Evolutionary conservation across 495 filamentous ascomycete species (phyloP), one percentile per base, ranked within the genome.

Genomic region (Penicillium steckii): DNA sequence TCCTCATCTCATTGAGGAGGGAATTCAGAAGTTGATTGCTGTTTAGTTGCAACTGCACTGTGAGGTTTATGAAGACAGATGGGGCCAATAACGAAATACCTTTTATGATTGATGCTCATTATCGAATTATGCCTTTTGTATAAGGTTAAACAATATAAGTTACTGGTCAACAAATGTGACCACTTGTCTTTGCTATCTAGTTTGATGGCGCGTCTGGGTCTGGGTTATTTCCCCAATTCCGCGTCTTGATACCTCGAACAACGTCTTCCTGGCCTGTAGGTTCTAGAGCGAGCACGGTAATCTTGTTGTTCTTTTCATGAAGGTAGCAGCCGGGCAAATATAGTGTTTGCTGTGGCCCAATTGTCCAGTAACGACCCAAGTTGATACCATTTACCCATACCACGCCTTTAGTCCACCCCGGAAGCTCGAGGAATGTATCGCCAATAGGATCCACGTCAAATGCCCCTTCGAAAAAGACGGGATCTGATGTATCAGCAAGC

Each of bases 341-440:
- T 4, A 77, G 48, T n/a, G 68, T 71, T 53, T 79, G 74, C 61
- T 78, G 74, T 5, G 73, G 73, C 1, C 74, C 74, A 18, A 79
- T 64, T 17, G 58, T 55, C 76, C 74, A 79, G 42, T 76, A 77
- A 9, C 73, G 61, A 9, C 76, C 74, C 1, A 79, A 55, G 44
- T 79, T 73, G 18, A 70, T 64, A 13, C 67, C 72, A 52, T 77
- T 79, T 8, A 79, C 72, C 69, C 69, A 79, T 0, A 77, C 70
- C 23, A 66, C 66, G 0, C 74, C 75, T 56, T 77, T 79, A 3
- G 69, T 64, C 47, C 72, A 71, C 19, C 57, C 60, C 1, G 69
- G 69, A 4, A 79, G 52, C 10, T 62, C 59, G 3, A 79, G 56
- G 54, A 69, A 79, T 2, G 74, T 77, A 48, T 76, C 73, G 9